Evolutionary conservation across 441 rosid species (phyloP).

Genomic region (Pelargonium australe): DNA sequence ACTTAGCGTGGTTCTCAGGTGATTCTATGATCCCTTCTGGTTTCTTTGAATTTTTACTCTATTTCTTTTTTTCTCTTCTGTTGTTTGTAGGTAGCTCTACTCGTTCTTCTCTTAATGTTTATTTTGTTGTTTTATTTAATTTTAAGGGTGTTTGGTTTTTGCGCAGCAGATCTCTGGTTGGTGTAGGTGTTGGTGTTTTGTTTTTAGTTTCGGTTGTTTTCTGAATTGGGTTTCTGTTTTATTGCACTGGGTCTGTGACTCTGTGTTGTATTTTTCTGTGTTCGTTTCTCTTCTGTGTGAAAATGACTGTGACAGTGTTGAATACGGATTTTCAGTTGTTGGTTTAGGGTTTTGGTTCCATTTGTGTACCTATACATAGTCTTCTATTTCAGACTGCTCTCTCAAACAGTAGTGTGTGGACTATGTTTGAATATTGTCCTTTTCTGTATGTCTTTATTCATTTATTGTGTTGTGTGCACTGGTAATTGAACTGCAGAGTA

Average conservation of each 20-base stretch:
- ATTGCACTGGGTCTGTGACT: slow-evolving; percentile 1
- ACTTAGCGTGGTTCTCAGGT: background rate
- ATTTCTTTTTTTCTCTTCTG: background rate
- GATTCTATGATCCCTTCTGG: background rate
- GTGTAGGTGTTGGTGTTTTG: background rate
- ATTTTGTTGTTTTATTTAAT: too few species aligned
- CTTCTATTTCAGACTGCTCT: background rate
- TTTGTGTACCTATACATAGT: background rate
- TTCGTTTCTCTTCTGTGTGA: slow-evolving; percentile 3
- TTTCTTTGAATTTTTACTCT: background rate
- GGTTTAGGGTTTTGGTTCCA: background rate
- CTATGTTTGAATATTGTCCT: background rate
- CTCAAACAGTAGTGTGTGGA: background rate
- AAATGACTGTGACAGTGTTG: background rate
- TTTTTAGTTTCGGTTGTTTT: too few species aligned
- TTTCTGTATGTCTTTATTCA: background rate
- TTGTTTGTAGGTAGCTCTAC: background rate
- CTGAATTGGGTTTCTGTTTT: background rate
- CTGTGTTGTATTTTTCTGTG: background rate
- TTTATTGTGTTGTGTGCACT: background rate
- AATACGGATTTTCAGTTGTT: background rate
- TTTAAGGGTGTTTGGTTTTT: too few species aligned
- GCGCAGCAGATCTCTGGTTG: background rate
- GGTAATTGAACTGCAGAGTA: background rate
- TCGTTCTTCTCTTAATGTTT: too few species aligned